Evolutionary conservation across 108 stramenopile genomes (phyloP), one percentile per base, ranked within the genome.

Genomic region (Cyclotella baltica): DNA sequence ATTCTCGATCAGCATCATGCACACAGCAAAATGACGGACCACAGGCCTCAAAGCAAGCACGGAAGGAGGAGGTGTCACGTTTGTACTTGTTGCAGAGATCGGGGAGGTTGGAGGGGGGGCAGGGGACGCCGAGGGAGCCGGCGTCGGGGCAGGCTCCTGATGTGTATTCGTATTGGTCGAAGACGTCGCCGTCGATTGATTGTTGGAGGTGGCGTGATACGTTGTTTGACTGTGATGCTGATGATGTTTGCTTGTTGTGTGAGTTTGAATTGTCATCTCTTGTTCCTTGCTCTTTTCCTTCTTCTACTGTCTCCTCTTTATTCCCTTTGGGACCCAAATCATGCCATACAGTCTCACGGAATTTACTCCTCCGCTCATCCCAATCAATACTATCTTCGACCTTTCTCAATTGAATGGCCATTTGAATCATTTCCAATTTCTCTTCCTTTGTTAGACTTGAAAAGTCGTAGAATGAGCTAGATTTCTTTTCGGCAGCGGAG

Each of bases 21-120:
- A 85, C 67, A 33, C 86, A 87, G 35, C 86, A 87, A 71, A 87
- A 85, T 15, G 58, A 72, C 5, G 76, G 73, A 16, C 78, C 70
- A 69, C 86, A 87, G 1, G 64, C 74, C 19, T 69, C 74, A 25
- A 80, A 66, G 23, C 85, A 86, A 11, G 55, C 58, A n/a, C 62
- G 55, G 56, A 86, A 86, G 48, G 74, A 76, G 3, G 74, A 70
- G 27, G 63, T 63, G 25, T 23, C 33, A 4, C 81, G 67, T 66
- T 83, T 58, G 63, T 86, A 86, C 57, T 86, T 86, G 62, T 86
- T 83, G 56, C 85, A 86, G 0, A 84, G 30, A 1, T 72, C 19
- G 33, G 57, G 35, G 43, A 87, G 55, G 69, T 84, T 80, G 13
- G 52, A 51, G 3, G 79, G 79, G 9, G 83, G 67, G 67, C 86